These are phyloP conservation scores for Wickerhamomyces subpelliculosus DNA, from an alignment of 805 yeast species.

Conservation along the genomic window DNA sequence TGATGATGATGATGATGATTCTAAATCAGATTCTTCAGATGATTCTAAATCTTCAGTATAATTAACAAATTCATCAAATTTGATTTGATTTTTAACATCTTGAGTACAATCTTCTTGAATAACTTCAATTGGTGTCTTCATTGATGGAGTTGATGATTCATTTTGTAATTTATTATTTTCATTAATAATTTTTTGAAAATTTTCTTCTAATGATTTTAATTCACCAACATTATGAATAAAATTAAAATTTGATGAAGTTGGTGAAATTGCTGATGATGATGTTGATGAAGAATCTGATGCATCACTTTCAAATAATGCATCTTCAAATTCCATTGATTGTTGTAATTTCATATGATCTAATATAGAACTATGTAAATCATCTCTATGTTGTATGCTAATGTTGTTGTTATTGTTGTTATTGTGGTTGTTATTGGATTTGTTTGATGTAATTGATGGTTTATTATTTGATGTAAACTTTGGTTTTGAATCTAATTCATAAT, in stretches of 20 bases:
- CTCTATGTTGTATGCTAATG: too few relatives aligned
- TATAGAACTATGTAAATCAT: not conserved
- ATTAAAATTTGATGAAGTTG: slow-evolving; percentile 4
- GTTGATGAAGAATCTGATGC: slow-evolving; percentile 12
- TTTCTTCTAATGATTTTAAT: slow-evolving; percentile 21
- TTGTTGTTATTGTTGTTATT: too few relatives aligned
- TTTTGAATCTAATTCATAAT: slow-evolving; percentile 14
- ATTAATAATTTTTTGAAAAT: slow-evolving; percentile 20
- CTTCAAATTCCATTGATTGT: slow-evolving; percentile 2
- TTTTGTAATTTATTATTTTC: slow-evolving; percentile 15
- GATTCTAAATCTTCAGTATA: slow-evolving; percentile 12
- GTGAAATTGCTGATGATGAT: slow-evolving; percentile 8
- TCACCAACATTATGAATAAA: slow-evolving; percentile 8
- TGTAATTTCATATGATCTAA: too few relatives aligned
- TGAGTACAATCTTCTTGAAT: slow-evolving; percentile 1
- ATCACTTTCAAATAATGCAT: slow-evolving; percentile 10
- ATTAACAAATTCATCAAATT: slow-evolving; percentile 16
- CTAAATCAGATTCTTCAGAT: slow-evolving; percentile 8
- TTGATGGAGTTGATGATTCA: not conserved
- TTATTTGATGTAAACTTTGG: slow-evolving; percentile 6
- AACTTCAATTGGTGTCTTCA: slow-evolving; percentile 3
- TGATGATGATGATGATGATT: slow-evolving; percentile 3
- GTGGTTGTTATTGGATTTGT: not conserved
- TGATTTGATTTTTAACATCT: not conserved
- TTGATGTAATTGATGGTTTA: not conserved